phyloP scores from a whole-genome alignment of 176 grass and related monocot species.

The Canna indica region DNA sequence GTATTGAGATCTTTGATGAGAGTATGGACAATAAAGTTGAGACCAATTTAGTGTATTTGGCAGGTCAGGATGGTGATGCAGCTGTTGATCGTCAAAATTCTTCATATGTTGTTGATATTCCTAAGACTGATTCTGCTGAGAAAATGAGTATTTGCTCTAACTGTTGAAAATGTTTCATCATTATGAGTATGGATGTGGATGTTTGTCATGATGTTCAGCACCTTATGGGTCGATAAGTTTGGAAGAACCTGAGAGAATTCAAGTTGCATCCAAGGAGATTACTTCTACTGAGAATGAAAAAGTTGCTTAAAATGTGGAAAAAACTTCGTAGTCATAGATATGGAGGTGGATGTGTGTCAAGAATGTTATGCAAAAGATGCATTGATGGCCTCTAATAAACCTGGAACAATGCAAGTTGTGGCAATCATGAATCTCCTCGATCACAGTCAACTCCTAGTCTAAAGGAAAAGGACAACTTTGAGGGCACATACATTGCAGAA shows the following conservation, averaged over 20 bases:
- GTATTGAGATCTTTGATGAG: conserved; percentile 17
- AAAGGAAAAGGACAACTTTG: too few species aligned
- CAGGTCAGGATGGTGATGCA: conserved; percentile 9
- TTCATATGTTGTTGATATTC: conserved; percentile 21
- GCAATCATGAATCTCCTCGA: too few species aligned
- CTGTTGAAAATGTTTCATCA: conserved; percentile 38
- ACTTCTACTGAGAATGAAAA: background rate
- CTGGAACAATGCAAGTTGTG: too few species aligned
- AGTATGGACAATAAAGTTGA: conserved; percentile 6
- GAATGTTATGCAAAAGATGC: too few species aligned
- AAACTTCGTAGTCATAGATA: conserved; percentile 7
- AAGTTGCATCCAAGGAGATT: background rate
- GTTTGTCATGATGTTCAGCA: conserved; percentile 45
- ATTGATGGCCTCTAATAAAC: too few species aligned
- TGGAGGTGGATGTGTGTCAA: too few species aligned
- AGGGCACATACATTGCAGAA: too few species aligned
- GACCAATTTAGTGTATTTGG: conserved; percentile 23
- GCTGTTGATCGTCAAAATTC: conserved; percentile 19
- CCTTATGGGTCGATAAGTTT: conserved; percentile 17
- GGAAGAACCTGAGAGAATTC: background rate
- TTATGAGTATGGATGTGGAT: conserved; percentile 21
- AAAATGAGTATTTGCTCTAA: conserved; percentile 36
- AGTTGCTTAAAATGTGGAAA: background rate
- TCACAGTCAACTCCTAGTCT: too few species aligned
- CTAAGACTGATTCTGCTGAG: conserved; percentile 11